These are phyloP conservation scores for Echinosophora koreensis DNA, from an alignment of 306 rosid species.

Conservation along the genomic window DNA sequence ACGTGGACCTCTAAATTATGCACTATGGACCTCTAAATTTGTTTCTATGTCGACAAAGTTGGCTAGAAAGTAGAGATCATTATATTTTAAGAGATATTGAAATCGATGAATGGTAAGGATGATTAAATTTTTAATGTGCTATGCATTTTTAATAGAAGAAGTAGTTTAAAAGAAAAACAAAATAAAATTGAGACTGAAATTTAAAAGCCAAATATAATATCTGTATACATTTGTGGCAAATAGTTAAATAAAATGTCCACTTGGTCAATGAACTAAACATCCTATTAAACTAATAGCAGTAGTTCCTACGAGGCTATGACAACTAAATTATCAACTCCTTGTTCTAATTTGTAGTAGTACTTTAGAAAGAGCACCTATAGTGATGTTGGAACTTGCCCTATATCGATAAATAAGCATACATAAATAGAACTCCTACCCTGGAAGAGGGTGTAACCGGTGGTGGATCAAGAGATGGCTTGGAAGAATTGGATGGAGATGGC, in stretches of 20 bases:
- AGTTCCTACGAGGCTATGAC: neutral
- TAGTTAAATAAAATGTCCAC: constrained; percentile 9
- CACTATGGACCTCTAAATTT: too few relatives aligned
- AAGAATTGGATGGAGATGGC: constrained; percentile 64
- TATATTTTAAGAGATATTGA: too few relatives aligned
- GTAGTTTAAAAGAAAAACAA: constrained; percentile 1
- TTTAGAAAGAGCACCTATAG: too few relatives aligned
- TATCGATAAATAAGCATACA: constrained; percentile 29
- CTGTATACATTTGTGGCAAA: neutral
- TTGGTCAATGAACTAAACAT: constrained; percentile 28
- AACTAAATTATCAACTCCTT: neutral
- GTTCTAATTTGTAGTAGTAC: neutral
- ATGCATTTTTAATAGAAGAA: constrained; percentile 40
- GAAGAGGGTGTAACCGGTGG: constrained; percentile 66
- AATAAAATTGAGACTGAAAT: neutral
- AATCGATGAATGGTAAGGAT: too few relatives aligned
- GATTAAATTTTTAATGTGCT: too few relatives aligned
- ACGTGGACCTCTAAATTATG: too few relatives aligned
- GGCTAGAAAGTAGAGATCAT: too few relatives aligned
- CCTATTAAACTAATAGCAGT: neutral
- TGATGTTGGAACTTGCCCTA: too few relatives aligned
- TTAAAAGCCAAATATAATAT: constrained; percentile 1
- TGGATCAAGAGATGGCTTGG: constrained; percentile 59
- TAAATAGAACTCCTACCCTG: constrained; percentile 47
- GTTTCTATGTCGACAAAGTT: too few relatives aligned